Conservation (phyloP, 2,329 filamentous ascomycete genomes). For the Monosporascus ibericus region DNA sequence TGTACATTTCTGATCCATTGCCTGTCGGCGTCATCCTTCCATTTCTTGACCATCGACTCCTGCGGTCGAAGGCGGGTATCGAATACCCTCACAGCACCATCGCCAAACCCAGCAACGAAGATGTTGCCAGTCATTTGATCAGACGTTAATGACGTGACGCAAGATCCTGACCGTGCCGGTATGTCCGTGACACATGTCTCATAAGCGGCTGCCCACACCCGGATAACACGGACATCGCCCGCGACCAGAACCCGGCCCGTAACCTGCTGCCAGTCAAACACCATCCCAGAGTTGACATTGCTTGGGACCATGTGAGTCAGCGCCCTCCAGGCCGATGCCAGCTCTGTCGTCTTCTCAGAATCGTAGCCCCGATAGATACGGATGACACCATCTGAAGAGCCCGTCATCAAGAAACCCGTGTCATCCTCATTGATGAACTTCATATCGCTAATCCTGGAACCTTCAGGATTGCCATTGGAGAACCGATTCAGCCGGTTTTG, state of each 20-base stretch:
- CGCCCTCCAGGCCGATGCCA: constrained; percentile 87
- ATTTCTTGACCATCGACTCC: constrained; percentile 90
- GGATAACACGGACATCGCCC: constrained; percentile 89
- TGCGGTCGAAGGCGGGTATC: constrained; percentile 80
- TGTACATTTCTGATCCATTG: constrained; percentile 96
- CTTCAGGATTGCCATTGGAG: constrained; percentile 87
- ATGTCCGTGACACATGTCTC: constrained; percentile 94
- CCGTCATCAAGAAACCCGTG: constrained; percentile 88
- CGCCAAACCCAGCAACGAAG: constrained; percentile 93
- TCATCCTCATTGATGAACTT: constrained; percentile 99
- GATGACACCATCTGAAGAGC: constrained; percentile 89
- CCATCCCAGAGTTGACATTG: constrained; percentile 89
- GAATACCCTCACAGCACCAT: constrained; percentile 89
- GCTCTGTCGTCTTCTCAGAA: constrained; percentile 64
- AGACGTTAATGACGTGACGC: constrained; percentile 90
- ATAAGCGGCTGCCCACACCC: constrained; percentile 91
- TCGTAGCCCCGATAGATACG: constrained; percentile 93
- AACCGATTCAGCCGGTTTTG: constrained; percentile 73
- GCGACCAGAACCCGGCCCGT: constrained; percentile 91
- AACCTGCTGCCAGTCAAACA: constrained; percentile 99
- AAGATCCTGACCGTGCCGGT: constrained; percentile 86
- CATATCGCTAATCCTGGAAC: constrained; percentile 89
- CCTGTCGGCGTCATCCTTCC: constrained; percentile 79
- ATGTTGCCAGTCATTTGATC: constrained; percentile 97
- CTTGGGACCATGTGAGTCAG: constrained; percentile 90